Evolutionary conservation across 2,329 filamentous ascomycete species (phyloP), one percentile per base, ranked within the genome.

Genomic region (Emergomyces pasteurianus): DNA sequence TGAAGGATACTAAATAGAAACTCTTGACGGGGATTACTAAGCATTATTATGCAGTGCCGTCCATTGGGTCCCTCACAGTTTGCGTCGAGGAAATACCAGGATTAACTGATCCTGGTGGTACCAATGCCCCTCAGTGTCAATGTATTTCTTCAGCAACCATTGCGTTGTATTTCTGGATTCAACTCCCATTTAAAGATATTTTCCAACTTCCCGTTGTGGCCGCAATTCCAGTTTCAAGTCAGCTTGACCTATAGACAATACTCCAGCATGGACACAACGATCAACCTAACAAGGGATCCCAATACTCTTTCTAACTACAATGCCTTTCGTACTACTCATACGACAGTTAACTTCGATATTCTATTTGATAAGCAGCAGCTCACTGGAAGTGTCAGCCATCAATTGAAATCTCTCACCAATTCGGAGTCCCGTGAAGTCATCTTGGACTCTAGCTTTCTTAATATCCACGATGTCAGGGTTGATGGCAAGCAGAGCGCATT

Each of bases 291-390:
- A 58, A 84, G 89, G 70, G 92, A 97, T 76, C 91, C 91, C 59
- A 95, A 91, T 74, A 96, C 94, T 31, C 78, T 94, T 62, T 88
- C 89, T 71, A 97, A 97, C 79, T 96, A 96, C 76, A 86, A 89
- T 74, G 86, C 87, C 60, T 96, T 90, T 86, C 80, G 84, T 63
- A 96, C 90, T 21, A 86, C 82, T 72, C 91, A 96, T 77, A 94
- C 90, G 23, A 86, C 84, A 23, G 88, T 89, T 61, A 85, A 88
- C 73, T 84, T 96, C 70, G 84, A 85, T 67, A 86, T 97, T 67
- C 86, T 95, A 69, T 99, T 97, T 73, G 83, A 88, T 63, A 81
- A 85, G 70, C 89, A 90, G 78, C 81, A 83, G 60, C 81, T 97
- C 64, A 83, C 82, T 63, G 94, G 94, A 28, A 86, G 83, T 65